Evolutionary conservation across 371 early-diverging fungal genomes (phyloP), one percentile per base, ranked within the genome.

Genomic region (Lichtheimia ornata): DNA sequence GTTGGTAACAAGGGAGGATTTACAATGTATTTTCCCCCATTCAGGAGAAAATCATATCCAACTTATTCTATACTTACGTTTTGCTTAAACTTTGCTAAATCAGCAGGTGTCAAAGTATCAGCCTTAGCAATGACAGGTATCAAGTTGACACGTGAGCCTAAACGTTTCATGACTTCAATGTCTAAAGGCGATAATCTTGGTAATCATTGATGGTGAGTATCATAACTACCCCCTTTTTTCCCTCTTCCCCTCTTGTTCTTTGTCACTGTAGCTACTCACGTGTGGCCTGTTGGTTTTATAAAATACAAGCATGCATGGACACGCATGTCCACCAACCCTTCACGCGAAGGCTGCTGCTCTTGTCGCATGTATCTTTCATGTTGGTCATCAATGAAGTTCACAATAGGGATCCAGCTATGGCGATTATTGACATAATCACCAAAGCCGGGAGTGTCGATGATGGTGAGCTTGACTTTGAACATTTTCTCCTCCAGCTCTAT

Each of bases 271-370:
- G 5, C 4, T 7, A 35, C 44, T 59, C 78, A 91, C 92, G 86
- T 88, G 69, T 92, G 93, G 3, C 94, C 93, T 27, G 88, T 90
- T 22, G 95, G 94, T 25, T 92, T 84, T 69, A 96, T 93, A 71
- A 96, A 95, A 83, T 96, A 96, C 27, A 99, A 69, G 68, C 95
- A 94, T 4, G 92, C 95, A 68, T 99, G 91, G n/a, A 93, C 87
- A 53, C 92, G 72, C 64, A 84, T 66, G 69, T 94, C 93, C 58
- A 85, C 82, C 56, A 80, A 72, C 24, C 82, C 76, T 50, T 76
- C 61, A 30, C 90, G 73, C n/a, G 75, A 67, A 4, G 84, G 76
- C 47, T 83, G 81, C 45, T 78, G 74, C 67, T 91, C 89, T 57
- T 84, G 81, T 65, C 88, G 86, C 87, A 98, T 89, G 66, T 91